Evolutionary conservation across 257 asterid species (phyloP), one percentile per base, ranked within the genome.

Genomic region (Fraxinus americana): DNA sequence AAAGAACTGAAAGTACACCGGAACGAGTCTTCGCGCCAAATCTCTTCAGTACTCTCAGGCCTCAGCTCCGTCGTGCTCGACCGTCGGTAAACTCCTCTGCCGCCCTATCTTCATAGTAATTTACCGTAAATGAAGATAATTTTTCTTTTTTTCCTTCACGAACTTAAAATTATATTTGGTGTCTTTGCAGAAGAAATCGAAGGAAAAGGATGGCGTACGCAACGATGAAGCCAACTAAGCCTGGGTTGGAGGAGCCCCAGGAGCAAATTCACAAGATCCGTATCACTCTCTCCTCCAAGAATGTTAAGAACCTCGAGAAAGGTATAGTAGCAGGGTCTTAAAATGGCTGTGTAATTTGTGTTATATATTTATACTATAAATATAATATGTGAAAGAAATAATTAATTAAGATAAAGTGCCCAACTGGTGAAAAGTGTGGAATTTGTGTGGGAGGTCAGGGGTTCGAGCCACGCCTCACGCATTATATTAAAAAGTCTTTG

Each of bases 251-350:
- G 69, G 90, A 87, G 72, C 70, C 89, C 11, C 82, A 39, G 29
- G 89, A 87, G 80, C 80, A 77, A 77, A 73, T 80, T 79, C 90
- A 85, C 76, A 85, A 84, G 84, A 89, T 89, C 36, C 88, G 93
- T 2, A 89, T 89, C 77, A 89, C 93, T 4, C 88, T 89, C 6
- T 88, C 91, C 11, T 88, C 91, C 0, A 88, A 88, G 79, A 85
- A 83, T 50, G 91, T 88, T 52, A 89, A 87, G 86, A 89, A 89
- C 79, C 87, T 89, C 48, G 93, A 89, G 77, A 89, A 89, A 84
- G 91, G 93, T 89, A 7, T 67, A 21, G 17, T 6, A 0, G 5
- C 23, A 67, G 10, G 38, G 50, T 43, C 16, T 43, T 2, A 2
- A 43, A 11, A 43, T 29, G 17, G 16, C 30, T 67, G 39, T 66